A percentile compares a stretch with the other conserved stretches of the same genome.
phyloP scores from a whole-genome alignment of 495 filamentous ascomycete species.

The Neurospora terricola region DNA sequence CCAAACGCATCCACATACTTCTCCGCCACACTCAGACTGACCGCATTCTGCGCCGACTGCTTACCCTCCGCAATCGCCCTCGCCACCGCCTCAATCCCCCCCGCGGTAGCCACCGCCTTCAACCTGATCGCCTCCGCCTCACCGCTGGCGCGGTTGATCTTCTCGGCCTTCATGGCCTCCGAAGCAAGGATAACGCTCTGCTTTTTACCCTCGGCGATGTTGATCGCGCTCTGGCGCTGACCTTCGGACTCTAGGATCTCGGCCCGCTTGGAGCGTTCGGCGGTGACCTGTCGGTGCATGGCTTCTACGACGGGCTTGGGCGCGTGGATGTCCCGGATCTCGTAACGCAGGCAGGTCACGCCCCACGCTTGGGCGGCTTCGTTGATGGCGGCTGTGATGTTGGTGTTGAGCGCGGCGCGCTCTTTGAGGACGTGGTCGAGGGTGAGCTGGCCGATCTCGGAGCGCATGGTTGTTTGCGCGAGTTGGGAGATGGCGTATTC shows the following conservation, averaged over 20 bases:
- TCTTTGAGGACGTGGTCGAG: conserved; percentile 97
- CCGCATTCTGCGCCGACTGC: conserved; percentile 65
- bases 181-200: conserved; percentile 92
- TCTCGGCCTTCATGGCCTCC: conserved; percentile 80
- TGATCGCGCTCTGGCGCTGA: conserved; percentile 92
- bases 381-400: conserved; percentile 97
- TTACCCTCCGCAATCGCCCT: conserved; percentile 57
- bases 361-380: conserved; percentile 96
- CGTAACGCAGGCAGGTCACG: conserved; percentile 89
- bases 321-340: conserved; percentile 96
- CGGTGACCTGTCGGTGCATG: conserved; percentile 97
- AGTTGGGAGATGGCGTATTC: conserved; percentile 98
- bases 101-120: conserved; percentile 76
- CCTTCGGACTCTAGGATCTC: conserved; percentile 96
- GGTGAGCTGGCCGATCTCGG: conserved; percentile 90
- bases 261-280: conserved; percentile 90
- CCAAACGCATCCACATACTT: conserved; percentile 96
- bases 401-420: conserved; percentile 86
- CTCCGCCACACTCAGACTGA: conserved; percentile 84
- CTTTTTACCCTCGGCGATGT: conserved; percentile 94
- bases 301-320: conserved; percentile 85
- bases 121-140: conserved; percentile 89
- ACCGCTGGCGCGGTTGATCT: conserved; percentile 84
- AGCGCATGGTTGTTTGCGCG: conserved; percentile 97
- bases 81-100: conserved; percentile 79